Evolutionary conservation across 495 filamentous ascomycete genomes (phyloP), one percentile per base, ranked within the genome.

Genomic region (Hyaloscypha finlandica): DNA sequence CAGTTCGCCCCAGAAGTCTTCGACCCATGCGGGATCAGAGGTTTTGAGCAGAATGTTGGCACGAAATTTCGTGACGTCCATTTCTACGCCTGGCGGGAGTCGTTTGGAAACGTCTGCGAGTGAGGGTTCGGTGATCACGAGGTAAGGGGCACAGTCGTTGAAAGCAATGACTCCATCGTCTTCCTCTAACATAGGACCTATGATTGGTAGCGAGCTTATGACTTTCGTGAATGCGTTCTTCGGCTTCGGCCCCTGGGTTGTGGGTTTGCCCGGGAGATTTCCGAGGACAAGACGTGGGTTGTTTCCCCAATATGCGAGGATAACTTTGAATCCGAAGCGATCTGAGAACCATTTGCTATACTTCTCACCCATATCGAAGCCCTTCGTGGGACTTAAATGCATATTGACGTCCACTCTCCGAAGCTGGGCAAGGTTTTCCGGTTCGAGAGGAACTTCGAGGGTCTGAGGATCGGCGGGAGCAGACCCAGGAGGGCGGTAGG

Each of bases 1-100:
- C n/a, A 66, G 48, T 72, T 90, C 88, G 11, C 80, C 86, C 94
- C 94, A 98, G 74, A 85, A 95, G 68, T 97, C 94, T 72, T 98
- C 94, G 22, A 93, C 93, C 76, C 85, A 98, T 0, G 87, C 81
- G 9, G 71, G 70, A 30, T 77, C 72, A 2, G 83, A 81, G 8
- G 74, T 89, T 11, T 84, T 82, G 8, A 97, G 75, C 8, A 97
- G 87, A 51, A 97, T 86, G 71, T 97, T 97, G 0, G 93, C 90
- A 32, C 94, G 85, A 77, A 96, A 93, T 73, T 93, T 95, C 12
- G 86, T 88, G 71, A 91, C 84, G 68, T 90, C 88, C 81, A 93
- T 86, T 37, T 82, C 73, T 78, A 92, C 85, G 35, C 82, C 75
- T 0, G 76, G 80, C 0, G 82, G 77, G 4, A 96, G 74, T 1